Conservation (phyloP, 1,139 yeast species). For the Nakaseomyces bracarensis region DNA sequence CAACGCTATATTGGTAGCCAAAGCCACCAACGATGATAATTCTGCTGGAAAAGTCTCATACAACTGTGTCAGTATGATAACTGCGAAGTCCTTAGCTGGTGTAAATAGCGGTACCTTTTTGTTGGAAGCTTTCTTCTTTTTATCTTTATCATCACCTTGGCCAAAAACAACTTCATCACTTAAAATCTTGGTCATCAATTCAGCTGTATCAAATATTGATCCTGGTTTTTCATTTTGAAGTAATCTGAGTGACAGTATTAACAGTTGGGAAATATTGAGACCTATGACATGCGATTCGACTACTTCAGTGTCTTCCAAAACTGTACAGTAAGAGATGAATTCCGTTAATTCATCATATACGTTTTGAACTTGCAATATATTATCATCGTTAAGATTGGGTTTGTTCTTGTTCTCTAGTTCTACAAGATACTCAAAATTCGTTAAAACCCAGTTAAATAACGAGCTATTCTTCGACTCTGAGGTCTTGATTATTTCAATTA, state of each 20-base stretch:
- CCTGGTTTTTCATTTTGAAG: constrained; percentile 18
- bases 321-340: constrained; percentile 13
- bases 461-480: constrained; percentile 15
- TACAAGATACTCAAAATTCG: constrained; percentile 13
- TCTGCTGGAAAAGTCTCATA: constrained; percentile 31
- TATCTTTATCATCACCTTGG: constrained; percentile 9
- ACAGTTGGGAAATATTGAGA: constrained; percentile 20
- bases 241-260: constrained; percentile 15
- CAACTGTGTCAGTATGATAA: constrained; percentile 20
- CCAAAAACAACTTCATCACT: constrained; percentile 23
- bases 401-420: constrained; percentile 8
- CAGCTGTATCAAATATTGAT: constrained; percentile 25
- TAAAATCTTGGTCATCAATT: constrained; percentile 21
- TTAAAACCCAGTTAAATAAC: constrained; percentile 19
- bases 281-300: constrained; percentile 20
- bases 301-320: constrained; percentile 11
- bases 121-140: constrained; percentile 15
- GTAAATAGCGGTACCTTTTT: constrained; percentile 21
- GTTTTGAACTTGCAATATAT: constrained; percentile 7
- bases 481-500: neutral
- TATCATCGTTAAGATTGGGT: neutral
- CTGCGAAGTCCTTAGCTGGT: constrained; percentile 24
- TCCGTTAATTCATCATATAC: constrained; percentile 13
- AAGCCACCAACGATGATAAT: constrained; percentile 30
- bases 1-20: constrained; percentile 25